Base-by-base conservation (phyloP, 108 stramenopile genomes). In the Epithemia pelagica region DNA sequence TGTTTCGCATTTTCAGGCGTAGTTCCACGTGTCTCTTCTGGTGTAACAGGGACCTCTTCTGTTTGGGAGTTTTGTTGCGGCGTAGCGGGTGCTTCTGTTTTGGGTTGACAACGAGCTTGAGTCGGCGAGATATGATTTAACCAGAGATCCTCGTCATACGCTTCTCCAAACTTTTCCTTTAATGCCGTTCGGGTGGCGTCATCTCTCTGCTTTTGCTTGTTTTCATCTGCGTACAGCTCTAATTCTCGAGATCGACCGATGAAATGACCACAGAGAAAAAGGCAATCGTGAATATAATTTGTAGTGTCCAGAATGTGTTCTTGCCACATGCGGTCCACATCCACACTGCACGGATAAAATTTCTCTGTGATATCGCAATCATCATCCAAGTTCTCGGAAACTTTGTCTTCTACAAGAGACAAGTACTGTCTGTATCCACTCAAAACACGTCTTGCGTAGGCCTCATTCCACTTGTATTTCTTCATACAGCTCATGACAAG, bases 301-400 rank as follows among this genome's bases (percentile, higher is more conserved):
- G 26, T 27, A 7, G 57, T 23, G 21, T 58, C 57, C 57, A 58
- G 7, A 7, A 58, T 58, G 21, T 58, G 57, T 20, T 26, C 26
- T 27, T 58, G 23, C 57, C 57, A 58, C 57, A 58, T 58, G 7
- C 3, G 57, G 23, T 58, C 57, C 15, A 58, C 57, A 46, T 46
- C 37, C 15, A 15, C 15, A 46, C 37, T 46, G 15, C 37, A 46
- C 15, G 37, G 37, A 15, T 46, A 46, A 15, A 10, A 46, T 15
- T 5, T 46, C 15, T 46, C 10, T 5, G 15, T 46, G 15, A 46
- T 46, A 15, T 46, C 37, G 37, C 37, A 46, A 46, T 46, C 37
- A 15, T 15, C 15, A n/a, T n/a, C n/a, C n/a, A n/a, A n/a, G n/a
- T n/a, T n/a, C n/a, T n/a, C n/a, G n/a, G n/a, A n/a, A n/a, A n/a